Evolutionary conservation across 108 stramenopile genomes (phyloP).

Genomic region (Cyclotella choctawhatcheeana): DNA sequence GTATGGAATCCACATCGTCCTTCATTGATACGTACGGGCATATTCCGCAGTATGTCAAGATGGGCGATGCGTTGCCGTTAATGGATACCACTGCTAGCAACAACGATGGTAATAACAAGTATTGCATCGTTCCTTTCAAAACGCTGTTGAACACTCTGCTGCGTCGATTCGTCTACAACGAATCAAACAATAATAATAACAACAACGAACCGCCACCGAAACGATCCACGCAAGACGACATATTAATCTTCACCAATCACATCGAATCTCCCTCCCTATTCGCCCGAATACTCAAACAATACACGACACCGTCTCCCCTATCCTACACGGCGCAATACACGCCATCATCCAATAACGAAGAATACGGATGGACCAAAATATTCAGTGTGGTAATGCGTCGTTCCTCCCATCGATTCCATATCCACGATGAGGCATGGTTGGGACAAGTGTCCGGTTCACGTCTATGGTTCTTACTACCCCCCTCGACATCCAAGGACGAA

Average conservation of each 20-base stretch:
- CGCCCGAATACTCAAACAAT: not conserved
- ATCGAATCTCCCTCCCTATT: not conserved
- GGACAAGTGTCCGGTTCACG: not conserved
- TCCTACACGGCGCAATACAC: not conserved
- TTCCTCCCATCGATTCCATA: conserved; percentile 4
- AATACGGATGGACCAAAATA: not conserved
- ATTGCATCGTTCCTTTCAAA: not conserved
- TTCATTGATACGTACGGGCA: not conserved
- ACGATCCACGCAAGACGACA: not conserved
- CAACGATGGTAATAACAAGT: too few relatives aligned
- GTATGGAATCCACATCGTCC: not conserved
- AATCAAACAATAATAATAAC: not conserved
- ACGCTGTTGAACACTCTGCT: not conserved
- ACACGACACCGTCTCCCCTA: not conserved
- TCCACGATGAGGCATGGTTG: conserved; percentile 4
- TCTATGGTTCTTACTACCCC: conserved; percentile 1
- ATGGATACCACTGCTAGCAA: not conserved
- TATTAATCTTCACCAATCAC: not conserved
- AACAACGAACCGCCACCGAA: not conserved
- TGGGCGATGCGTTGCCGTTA: conserved; percentile 6
- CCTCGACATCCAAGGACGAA: not conserved
- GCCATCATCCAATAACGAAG: not conserved
- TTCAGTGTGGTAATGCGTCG: not conserved
- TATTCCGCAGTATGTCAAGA: conserved; percentile 1
- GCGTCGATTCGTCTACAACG: not conserved